phyloP scores from a whole-genome alignment of 2,329 filamentous ascomycete species.

The Hymenoscyphus linearis region DNA sequence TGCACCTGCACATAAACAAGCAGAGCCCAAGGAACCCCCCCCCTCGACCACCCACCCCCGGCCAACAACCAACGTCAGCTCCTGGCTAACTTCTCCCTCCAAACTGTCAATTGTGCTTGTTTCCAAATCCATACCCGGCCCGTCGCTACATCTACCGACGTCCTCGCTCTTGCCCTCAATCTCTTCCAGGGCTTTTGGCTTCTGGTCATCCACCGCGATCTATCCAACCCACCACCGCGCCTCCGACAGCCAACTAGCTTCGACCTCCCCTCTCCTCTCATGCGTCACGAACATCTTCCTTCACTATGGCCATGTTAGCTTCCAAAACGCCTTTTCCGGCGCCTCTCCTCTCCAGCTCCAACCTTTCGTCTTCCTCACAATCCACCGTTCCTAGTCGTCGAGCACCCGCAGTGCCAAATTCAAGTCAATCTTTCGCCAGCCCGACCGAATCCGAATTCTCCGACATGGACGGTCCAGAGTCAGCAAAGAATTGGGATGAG shows the following conservation, averaged over 20 bases:
- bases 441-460: constrained; percentile 93
- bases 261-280: constrained; percentile 14
- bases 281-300: constrained; percentile 20
- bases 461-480: constrained; percentile 70
- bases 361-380: constrained; percentile 42
- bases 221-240: not conserved
- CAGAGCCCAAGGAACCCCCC: not conserved
- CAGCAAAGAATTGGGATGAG: constrained; percentile 84
- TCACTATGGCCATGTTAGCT: constrained; percentile 69
- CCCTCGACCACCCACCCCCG: not conserved
- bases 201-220: not conserved
- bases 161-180: not conserved
- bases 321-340: constrained; percentile 67
- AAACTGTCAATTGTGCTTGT: not conserved
- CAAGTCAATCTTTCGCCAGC: constrained; percentile 58
- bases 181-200: too few species aligned
- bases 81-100: not conserved
- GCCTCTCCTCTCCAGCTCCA: constrained; percentile 43
- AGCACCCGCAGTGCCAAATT: constrained; percentile 42
- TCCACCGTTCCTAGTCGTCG: constrained; percentile 49
- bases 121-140: not conserved
- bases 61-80: not conserved
- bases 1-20: not conserved
- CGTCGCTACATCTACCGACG: not conserved
- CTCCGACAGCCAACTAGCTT: not conserved